These are phyloP conservation scores for Schwanniomyces polymorphus DNA, from an alignment of 805 yeast species.

Conservation along the genomic window DNA sequence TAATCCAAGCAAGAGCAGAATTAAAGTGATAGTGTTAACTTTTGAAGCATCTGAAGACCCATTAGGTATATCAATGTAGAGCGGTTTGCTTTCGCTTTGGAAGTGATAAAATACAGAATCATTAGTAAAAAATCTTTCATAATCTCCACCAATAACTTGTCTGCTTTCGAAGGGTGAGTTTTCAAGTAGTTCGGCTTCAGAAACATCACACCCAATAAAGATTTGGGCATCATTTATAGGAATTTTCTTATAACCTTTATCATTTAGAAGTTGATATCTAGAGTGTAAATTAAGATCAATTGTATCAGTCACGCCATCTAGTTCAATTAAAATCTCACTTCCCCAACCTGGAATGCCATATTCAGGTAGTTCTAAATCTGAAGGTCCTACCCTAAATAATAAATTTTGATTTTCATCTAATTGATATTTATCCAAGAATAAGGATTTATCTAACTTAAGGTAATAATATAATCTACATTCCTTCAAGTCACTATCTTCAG, in stretches of 20 bases:
- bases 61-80: constrained; percentile 3
- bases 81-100: neutral
- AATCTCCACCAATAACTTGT: constrained; percentile 29
- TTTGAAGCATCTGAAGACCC: neutral
- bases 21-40: constrained; percentile 2
- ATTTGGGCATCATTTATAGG: constrained; percentile 23
- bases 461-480: constrained; percentile 35
- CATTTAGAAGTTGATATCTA: constrained; percentile 36
- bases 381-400: constrained; percentile 28
- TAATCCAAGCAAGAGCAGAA: constrained; percentile 4
- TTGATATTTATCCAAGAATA: constrained; percentile 42
- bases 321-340: constrained; percentile 33
- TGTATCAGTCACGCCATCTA: constrained; percentile 8
- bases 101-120: constrained; percentile 41
- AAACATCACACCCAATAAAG: constrained; percentile 39
- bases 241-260: constrained; percentile 9
- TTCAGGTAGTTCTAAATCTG: constrained; percentile 41
- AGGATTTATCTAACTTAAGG: constrained; percentile 26
- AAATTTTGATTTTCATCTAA: constrained; percentile 21
- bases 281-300: constrained; percentile 36
- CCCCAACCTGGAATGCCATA: constrained; percentile 41
- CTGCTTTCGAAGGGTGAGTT: constrained; percentile 39
- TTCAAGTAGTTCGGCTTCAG: constrained; percentile 22
- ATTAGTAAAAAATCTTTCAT: constrained; percentile 36
- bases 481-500: constrained; percentile 22